Conservation (phyloP, 108 stramenopile genomes). For the Fragilariopsis cylindrus region DNA sequence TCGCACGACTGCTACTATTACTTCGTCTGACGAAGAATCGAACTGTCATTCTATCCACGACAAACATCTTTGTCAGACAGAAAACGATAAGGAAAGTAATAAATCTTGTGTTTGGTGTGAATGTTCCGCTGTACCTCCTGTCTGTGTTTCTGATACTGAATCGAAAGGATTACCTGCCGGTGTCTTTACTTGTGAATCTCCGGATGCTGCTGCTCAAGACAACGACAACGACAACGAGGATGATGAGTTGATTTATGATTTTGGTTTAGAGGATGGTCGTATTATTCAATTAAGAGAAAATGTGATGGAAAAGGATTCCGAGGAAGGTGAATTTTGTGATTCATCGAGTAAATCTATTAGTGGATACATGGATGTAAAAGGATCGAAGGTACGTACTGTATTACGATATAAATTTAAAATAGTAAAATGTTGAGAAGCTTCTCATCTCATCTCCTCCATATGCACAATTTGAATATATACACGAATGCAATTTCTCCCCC, state of each 20-base stretch:
- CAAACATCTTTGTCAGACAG: slow-evolving; percentile 3
- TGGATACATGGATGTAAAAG: slow-evolving; percentile 61
- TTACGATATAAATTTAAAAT: no score
- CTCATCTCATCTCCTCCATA: no score
- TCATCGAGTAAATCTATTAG: slow-evolving; percentile 42
- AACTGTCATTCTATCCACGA: slow-evolving; percentile 21
- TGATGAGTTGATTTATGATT: slow-evolving; percentile 3
- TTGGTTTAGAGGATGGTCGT: slow-evolving; percentile 12
- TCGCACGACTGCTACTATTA: not conserved
- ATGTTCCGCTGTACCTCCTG: slow-evolving; percentile 51
- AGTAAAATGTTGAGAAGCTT: no score
- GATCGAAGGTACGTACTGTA: slow-evolving; percentile 25
- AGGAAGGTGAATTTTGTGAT: slow-evolving; percentile 37
- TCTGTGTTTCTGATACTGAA: slow-evolving; percentile 46
- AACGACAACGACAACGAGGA: not conserved
- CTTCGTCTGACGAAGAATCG: not conserved
- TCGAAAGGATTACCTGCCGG: slow-evolving; percentile 41
- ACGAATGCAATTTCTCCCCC: no score
- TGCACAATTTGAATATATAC: no score
- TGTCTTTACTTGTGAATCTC: slow-evolving; percentile 53
- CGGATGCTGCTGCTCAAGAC: not conserved
- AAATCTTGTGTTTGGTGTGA: slow-evolving; percentile 55
- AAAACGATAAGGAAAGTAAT: slow-evolving; percentile 23
- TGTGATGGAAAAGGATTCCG: slow-evolving; percentile 1
- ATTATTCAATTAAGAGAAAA: slow-evolving; percentile 19